Evolutionary conservation across 192 early-diverging fungal species (phyloP).

Genomic region (Entrophospora sp.): DNA sequence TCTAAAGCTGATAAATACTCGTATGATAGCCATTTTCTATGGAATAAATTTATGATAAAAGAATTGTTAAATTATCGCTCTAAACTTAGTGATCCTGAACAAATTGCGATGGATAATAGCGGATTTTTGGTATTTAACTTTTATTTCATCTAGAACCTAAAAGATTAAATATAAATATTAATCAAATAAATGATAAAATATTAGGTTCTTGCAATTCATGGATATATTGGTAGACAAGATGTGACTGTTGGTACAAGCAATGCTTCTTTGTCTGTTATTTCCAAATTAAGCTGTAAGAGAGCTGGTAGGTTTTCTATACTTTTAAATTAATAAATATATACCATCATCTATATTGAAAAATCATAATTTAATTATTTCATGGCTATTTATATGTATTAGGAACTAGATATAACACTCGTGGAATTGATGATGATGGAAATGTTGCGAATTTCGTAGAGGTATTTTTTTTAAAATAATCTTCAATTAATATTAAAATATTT

Average conservation of each 20-base stretch:
- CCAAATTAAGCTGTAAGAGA: constrained; percentile 68
- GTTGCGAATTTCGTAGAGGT: constrained; percentile 98
- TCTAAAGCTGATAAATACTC: constrained; percentile 47
- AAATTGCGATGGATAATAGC: constrained; percentile 58
- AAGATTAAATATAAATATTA: too few species aligned
- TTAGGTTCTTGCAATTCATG: constrained; percentile 64
- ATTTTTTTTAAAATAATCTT: background rate
- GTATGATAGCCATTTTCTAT: constrained; percentile 73
- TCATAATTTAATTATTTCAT: constrained; percentile 36
- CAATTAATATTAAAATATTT: background rate
- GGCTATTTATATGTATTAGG: constrained; percentile 54
- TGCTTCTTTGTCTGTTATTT: constrained; percentile 54
- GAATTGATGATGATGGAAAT: constrained; percentile 92
- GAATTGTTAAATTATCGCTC: constrained; percentile 74
- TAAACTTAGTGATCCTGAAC: constrained; percentile 56
- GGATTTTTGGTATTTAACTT: constrained; percentile 65
- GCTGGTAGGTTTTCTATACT: constrained; percentile 28
- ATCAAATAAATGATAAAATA: background rate
- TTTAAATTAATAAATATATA: too few species aligned
- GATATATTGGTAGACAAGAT: constrained; percentile 55
- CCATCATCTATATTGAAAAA: too few species aligned
- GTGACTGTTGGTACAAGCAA: constrained; percentile 28
- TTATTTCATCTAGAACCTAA: too few species aligned
- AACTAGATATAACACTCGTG: constrained; percentile 88
- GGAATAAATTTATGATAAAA: constrained; percentile 83